A percentile compares a stretch with the other conserved stretches of the same genome.
Conservation (phyloP, 495 filamentous ascomycete genomes). For the Lasiosphaeria miniovina region DNA sequence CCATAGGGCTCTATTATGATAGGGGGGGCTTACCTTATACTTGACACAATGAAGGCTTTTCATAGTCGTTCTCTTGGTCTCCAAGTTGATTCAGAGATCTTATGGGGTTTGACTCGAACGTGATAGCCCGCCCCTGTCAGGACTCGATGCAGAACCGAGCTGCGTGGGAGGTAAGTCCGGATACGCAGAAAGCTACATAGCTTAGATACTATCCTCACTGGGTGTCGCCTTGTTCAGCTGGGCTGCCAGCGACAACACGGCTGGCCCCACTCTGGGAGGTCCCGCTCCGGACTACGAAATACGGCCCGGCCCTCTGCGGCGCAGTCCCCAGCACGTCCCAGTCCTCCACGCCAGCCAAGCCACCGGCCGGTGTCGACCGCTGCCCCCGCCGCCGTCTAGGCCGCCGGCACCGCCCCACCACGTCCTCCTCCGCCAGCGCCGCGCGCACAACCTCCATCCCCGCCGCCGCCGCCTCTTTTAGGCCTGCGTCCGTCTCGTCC, state of each 20-base stretch:
- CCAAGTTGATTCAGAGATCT: too few species aligned
- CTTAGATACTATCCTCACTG: too few species aligned
- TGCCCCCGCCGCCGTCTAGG: conserved; percentile 33
- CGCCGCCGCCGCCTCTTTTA: conserved; percentile 42
- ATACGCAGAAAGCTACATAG: too few species aligned
- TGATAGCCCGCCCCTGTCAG: too few species aligned
- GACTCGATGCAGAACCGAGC: too few species aligned
- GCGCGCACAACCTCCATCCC: conserved; percentile 33
- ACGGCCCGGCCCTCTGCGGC: conserved; percentile 63
- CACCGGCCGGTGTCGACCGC: conserved; percentile 20
- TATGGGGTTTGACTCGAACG: too few species aligned
- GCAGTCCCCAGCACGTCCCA: conserved; percentile 70
- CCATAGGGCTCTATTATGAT: too few species aligned
- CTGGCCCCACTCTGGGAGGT: conserved; percentile 9
- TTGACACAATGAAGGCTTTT: too few species aligned
- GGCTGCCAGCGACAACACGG: background rate
- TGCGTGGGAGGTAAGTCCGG: too few species aligned
- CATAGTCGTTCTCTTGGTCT: too few species aligned
- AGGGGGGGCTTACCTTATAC: too few species aligned
- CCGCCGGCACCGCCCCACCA: conserved; percentile 41
- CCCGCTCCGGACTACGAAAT: conserved; percentile 75
- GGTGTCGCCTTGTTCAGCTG: background rate
- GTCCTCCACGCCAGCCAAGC: conserved; percentile 41
- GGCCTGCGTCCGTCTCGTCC: conserved; percentile 64
- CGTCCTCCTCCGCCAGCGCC: conserved; percentile 41